phyloP scores from a whole-genome alignment of 495 filamentous ascomycete genomes.

The Aspergillus conjunctus region DNA sequence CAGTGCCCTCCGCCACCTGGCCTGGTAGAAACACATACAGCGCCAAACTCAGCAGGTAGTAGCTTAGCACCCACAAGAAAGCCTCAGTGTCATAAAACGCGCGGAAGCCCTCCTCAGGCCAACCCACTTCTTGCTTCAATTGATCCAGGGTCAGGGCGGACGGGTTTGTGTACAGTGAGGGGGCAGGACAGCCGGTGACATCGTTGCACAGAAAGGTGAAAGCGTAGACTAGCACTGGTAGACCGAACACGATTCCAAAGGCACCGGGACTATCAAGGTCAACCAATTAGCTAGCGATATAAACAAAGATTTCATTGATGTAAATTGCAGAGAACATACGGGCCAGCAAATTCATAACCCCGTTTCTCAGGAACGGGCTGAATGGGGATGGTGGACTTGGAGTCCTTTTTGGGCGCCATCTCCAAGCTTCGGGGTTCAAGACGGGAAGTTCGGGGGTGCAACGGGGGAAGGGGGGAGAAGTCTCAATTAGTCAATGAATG shows the following conservation, averaged over 20 bases:
- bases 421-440: conserved; percentile 6
- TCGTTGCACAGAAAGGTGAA: conserved; percentile 90
- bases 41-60: conserved; percentile 75
- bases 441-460: not conserved
- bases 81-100: conserved; percentile 63
- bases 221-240: conserved; percentile 73
- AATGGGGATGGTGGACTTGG: conserved; percentile 28
- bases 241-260: conserved; percentile 69
- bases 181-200: conserved; percentile 84
- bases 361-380: conserved; percentile 51
- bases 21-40: conserved; percentile 81
- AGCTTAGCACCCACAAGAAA: conserved; percentile 67
- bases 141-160: conserved; percentile 67
- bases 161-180: conserved; percentile 72
- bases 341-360: conserved; percentile 83
- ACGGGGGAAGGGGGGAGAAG: not conserved
- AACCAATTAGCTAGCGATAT: conserved; percentile 22
- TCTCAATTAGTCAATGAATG: conserved; percentile 1
- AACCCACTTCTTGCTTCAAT: conserved; percentile 76
- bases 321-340: conserved; percentile 60
- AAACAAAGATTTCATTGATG: not conserved
- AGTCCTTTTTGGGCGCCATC: conserved; percentile 37
- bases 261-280: conserved; percentile 65
- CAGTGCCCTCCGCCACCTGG: conserved; percentile 66
- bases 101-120: conserved; percentile 67